Percentiles rank a stretch among this genome's conserved stretches.
Evolutionary conservation across 2,329 filamentous ascomycete species (phyloP).

Genomic region (Trichophyton schoenleinii): DNA sequence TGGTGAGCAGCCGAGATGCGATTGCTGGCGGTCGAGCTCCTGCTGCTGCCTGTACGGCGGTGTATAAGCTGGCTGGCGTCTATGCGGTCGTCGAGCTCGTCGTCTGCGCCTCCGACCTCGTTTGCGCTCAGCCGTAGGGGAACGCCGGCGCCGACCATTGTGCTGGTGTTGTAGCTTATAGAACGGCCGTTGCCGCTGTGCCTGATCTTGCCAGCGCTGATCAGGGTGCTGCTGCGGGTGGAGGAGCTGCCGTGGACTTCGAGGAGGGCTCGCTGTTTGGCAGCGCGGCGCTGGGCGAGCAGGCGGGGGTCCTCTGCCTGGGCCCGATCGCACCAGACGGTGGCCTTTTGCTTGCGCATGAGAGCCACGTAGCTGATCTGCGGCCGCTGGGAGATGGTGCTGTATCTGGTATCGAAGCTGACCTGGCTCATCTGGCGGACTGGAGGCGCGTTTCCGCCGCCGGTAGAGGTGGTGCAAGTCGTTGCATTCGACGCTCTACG

Average conservation of each 20-base stretch:
- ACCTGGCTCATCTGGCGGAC: conserved; percentile 20
- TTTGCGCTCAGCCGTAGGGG: conserved; percentile 88
- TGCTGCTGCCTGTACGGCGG: conserved; percentile 44
- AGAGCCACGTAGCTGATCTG: conserved; percentile 81
- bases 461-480: conserved; percentile 30
- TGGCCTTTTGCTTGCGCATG: conserved; percentile 94
- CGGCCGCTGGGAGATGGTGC: conserved; percentile 65
- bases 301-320: conserved; percentile 84
- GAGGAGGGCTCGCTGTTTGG: conserved; percentile 71
- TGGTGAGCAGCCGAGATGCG: conserved; percentile 36
- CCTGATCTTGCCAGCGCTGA: conserved; percentile 65
- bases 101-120: conserved; percentile 81
- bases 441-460: conserved; percentile 15
- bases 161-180: conserved; percentile 66
- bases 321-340: conserved; percentile 92
- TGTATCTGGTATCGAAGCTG: conserved; percentile 46
- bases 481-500: conserved; percentile 31
- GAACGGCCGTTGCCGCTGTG: conserved; percentile 72
- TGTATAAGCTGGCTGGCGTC: conserved; percentile 32
- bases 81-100: conserved; percentile 54
- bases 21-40: conserved; percentile 43
- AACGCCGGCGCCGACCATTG: conserved; percentile 64
- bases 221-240: conserved; percentile 50
- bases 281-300: conserved; percentile 68
- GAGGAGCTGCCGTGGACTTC: conserved; percentile 58